Evolutionary conservation across 192 early-diverging fungal genomes (phyloP).

Genomic region (Umbelopsis vinacea): DNA sequence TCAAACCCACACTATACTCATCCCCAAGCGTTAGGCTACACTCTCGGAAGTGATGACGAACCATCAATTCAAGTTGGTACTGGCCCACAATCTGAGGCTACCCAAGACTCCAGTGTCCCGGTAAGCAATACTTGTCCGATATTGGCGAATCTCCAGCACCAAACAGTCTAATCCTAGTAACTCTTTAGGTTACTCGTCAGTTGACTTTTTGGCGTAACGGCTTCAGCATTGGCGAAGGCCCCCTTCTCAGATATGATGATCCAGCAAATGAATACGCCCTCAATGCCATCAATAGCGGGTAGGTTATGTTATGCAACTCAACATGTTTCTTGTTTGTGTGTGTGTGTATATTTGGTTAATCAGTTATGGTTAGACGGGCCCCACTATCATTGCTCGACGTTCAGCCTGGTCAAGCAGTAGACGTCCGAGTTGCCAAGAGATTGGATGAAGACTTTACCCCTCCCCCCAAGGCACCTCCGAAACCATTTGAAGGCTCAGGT

Average conservation of each 20-base stretch:
- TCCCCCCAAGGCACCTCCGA: slow-evolving; percentile 74
- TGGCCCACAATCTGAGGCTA: not conserved
- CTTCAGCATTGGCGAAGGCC: slow-evolving; percentile 94
- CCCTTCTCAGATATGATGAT: slow-evolving; percentile 82
- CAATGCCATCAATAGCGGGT: slow-evolving; percentile 89
- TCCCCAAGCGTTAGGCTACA: slow-evolving; percentile 31
- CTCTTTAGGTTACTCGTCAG: slow-evolving; percentile 62
- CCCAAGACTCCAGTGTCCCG: slow-evolving; percentile 15
- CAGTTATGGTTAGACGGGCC: slow-evolving; percentile 64
- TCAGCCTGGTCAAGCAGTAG: slow-evolving; percentile 86
- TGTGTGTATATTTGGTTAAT: not conserved
- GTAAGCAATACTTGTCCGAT: not conserved
- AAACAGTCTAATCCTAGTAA: slow-evolving; percentile 23
- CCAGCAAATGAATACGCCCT: slow-evolving; percentile 86
- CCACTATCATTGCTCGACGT: slow-evolving; percentile 89
- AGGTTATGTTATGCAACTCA: slow-evolving; percentile 20
- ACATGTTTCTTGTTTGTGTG: not conserved
- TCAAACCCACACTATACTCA: too few species aligned
- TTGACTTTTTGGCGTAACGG: slow-evolving; percentile 97
- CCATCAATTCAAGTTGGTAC: slow-evolving; percentile 36
- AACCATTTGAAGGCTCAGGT: slow-evolving; percentile 81
- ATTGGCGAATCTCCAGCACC: slow-evolving; percentile 4
- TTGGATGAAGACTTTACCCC: slow-evolving; percentile 87
- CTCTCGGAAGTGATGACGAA: slow-evolving; percentile 57
- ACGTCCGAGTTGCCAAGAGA: slow-evolving; percentile 81